Conservation (phyloP, 179 eudicot species). For the Patellifolia procumbens region DNA sequence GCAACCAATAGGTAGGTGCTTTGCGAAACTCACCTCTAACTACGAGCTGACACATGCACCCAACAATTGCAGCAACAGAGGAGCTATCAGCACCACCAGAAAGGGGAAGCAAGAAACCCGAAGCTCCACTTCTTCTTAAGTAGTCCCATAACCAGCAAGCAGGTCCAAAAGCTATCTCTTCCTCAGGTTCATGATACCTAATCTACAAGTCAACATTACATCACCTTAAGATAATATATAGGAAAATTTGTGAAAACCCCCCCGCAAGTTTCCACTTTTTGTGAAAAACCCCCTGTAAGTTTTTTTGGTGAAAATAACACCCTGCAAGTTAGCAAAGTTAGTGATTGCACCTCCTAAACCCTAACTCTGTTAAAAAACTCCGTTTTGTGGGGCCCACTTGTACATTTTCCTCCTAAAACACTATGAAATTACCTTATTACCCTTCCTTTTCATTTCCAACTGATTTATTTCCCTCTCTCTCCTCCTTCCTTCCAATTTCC, state of each 20-base stretch:
- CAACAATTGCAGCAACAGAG: slow-evolving; percentile 95
- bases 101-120: slow-evolving; percentile 96
- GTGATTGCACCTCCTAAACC: too few species aligned
- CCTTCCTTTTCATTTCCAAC: too few species aligned
- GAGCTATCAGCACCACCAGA: slow-evolving; percentile 99
- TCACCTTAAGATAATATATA: background rate
- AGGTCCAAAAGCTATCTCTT: slow-evolving; percentile 98
- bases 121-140: slow-evolving; percentile 96
- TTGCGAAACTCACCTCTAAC: slow-evolving; percentile 58
- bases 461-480: too few species aligned
- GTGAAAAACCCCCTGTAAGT: too few species aligned
- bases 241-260: too few species aligned
- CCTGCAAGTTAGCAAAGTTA: too few species aligned
- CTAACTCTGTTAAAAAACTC: too few species aligned
- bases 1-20: background rate
- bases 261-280: too few species aligned
- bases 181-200: slow-evolving; percentile 82
- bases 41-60: slow-evolving; percentile 99
- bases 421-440: background rate
- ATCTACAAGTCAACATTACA: slow-evolving; percentile 47
- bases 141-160: slow-evolving; percentile 99
- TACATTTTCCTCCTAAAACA: too few species aligned
- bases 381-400: too few species aligned
- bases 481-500: too few species aligned
- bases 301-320: too few species aligned